Evolutionary conservation across 495 filamentous ascomycete genomes (phyloP).

Genomic region (Poronia punctata): DNA sequence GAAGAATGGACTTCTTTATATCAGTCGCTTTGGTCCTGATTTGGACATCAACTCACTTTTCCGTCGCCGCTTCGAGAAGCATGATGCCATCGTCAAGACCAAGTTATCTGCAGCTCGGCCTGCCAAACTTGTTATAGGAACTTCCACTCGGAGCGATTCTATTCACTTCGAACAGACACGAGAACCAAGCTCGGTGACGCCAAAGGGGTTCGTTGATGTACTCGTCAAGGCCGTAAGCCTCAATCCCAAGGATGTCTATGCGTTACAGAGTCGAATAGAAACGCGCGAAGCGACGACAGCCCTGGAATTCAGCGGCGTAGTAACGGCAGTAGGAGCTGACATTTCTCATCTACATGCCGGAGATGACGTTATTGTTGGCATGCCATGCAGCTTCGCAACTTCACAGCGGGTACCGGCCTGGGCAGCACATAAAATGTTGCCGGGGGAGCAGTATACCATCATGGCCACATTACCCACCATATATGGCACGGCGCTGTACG

Average conservation of each 20-base stretch:
- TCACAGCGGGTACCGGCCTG: conserved; percentile 19
- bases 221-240: conserved; percentile 27
- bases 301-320: conserved; percentile 9
- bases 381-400: conserved; percentile 25
- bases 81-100: too few species aligned
- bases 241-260: conserved; percentile 29
- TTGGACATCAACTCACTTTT: conserved; percentile 18
- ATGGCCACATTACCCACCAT: conserved; percentile 35
- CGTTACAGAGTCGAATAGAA: conserved; percentile 7
- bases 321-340: conserved; percentile 1
- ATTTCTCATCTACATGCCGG: conserved; percentile 7
- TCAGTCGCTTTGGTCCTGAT: conserved; percentile 22
- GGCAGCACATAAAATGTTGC: conserved; percentile 21
- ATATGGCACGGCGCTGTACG: conserved; percentile 46
- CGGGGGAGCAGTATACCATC: conserved; percentile 8
- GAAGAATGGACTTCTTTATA: conserved; percentile 14
- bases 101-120: too few species aligned
- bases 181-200: too few species aligned
- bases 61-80: background rate
- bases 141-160: too few species aligned
- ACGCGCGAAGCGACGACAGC: conserved; percentile 6
- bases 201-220: conserved; percentile 28
- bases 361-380: conserved; percentile 22
- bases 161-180: too few species aligned
- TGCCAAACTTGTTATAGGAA: too few species aligned